Conservation (phyloP, 768 basidiomycete species). For the Trametes sanguinea region DNA sequence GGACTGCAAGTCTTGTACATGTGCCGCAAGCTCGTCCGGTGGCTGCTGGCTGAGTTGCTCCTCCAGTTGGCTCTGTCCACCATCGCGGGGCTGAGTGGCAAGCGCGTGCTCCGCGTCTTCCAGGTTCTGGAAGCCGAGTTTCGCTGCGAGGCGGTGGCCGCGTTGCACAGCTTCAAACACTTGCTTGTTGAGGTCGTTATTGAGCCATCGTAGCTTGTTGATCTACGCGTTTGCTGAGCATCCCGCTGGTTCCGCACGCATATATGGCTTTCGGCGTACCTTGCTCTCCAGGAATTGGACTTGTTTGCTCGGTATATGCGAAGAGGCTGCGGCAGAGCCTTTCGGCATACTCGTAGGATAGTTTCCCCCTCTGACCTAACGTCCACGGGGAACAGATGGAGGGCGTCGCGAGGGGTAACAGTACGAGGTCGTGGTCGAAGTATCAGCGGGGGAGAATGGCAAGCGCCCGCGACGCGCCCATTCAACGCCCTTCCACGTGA, state of each 20-base stretch:
- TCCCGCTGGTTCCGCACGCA: background rate
- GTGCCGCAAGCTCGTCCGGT: slow-evolving; percentile 13
- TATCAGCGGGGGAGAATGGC: background rate
- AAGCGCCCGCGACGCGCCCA: slow-evolving; percentile 12
- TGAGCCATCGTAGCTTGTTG: slow-evolving; percentile 36
- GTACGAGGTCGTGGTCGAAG: no score
- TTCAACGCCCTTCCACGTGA: slow-evolving; percentile 18
- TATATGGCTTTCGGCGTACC: background rate
- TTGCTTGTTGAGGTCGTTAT: slow-evolving; percentile 40
- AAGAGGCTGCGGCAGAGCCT: background rate
- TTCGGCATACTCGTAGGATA: background rate
- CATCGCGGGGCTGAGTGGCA: slow-evolving; percentile 15
- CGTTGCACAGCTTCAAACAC: slow-evolving; percentile 42
- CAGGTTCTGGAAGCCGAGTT: slow-evolving; percentile 47
- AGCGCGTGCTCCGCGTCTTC: slow-evolving; percentile 42
- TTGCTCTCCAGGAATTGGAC: slow-evolving; percentile 22
- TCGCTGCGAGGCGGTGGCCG: slow-evolving; percentile 40
- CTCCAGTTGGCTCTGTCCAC: slow-evolving; percentile 15
- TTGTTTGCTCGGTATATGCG: slow-evolving; percentile 2
- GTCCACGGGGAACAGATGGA: background rate
- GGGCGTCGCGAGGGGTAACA: background rate
- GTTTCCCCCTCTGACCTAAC: background rate
- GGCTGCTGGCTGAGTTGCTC: slow-evolving; percentile 16
- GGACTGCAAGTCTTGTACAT: slow-evolving; percentile 17
- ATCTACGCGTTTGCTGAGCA: slow-evolving; percentile 14